A percentile compares a stretch with the other conserved stretches of the same genome.
Conservation (phyloP, 164 flowering plant genomes). For the Amborella trichopoda region DNA sequence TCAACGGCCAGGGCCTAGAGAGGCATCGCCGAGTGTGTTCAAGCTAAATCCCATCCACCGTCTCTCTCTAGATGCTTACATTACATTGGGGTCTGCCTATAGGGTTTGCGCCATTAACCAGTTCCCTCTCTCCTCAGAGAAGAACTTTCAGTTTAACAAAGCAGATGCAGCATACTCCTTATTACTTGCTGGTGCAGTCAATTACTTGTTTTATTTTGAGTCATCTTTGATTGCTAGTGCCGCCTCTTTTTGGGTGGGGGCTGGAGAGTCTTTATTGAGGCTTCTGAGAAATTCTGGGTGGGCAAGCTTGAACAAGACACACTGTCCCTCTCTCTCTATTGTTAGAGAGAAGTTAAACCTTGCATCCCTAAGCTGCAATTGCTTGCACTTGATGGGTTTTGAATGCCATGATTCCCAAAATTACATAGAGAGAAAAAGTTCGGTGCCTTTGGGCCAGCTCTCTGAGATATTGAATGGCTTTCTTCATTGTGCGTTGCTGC, state of each 20-base stretch:
- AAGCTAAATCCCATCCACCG: slow-evolving; percentile 42
- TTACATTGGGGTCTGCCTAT: slow-evolving; percentile 52
- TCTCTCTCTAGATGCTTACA: slow-evolving; percentile 45
- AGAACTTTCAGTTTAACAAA: slow-evolving; percentile 20
- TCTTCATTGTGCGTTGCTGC: slow-evolving; percentile 18
- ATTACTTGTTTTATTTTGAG: slow-evolving; percentile 41
- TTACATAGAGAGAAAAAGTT: not conserved
- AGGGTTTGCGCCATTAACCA: slow-evolving; percentile 25
- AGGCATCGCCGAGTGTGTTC: slow-evolving; percentile 7
- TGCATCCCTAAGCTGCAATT: slow-evolving; percentile 12
- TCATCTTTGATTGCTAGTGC: slow-evolving; percentile 36
- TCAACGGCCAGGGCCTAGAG: slow-evolving; percentile 8
- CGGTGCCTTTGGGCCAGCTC: slow-evolving; percentile 9
- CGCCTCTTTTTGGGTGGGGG: slow-evolving; percentile 46
- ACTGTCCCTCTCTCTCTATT: not conserved
- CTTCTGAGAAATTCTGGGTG: slow-evolving; percentile 24
- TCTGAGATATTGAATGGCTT: slow-evolving; percentile 20
- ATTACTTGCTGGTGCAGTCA: slow-evolving; percentile 47
- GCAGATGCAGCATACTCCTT: slow-evolving; percentile 46
- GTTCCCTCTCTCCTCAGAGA: slow-evolving; percentile 8
- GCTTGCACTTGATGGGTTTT: slow-evolving; percentile 15
- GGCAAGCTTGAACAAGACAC: no score
- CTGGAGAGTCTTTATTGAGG: slow-evolving; percentile 47
- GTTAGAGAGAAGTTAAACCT: not conserved
- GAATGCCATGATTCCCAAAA: slow-evolving; percentile 3